Base-by-base conservation (phyloP, 2,329 filamentous ascomycete genomes). In the Cylindrodendrum hubeiense region DNA sequence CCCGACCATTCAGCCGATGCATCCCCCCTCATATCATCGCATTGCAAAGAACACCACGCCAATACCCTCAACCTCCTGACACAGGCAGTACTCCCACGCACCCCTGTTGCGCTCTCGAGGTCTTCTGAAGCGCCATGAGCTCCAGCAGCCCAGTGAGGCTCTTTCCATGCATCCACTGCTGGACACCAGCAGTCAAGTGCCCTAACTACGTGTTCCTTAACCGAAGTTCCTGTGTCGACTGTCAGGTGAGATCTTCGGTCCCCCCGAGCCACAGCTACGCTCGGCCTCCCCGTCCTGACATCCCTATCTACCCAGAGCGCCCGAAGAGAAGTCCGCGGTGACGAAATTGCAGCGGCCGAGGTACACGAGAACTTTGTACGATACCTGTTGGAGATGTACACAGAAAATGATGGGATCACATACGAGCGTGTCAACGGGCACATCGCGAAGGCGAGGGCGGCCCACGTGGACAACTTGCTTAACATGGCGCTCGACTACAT, bases 171-270 rank as follows among this genome's bases (percentile, higher is more conserved):
- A 47, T 72, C 28, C 34, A 66, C 24, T 66, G 68, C 34, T 74
- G 71, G 71, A 65, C 68, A 69, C 70, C 70, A 41, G 67, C 70
- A 51, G 61, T 72, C 63, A 72, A 72, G 68, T 74, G 71, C 39
- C 41, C 66, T 39, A 72, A 71, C 56, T 72, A 71, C 57, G 71
- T 74, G 59, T 74, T 74, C 30, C 66, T 74, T 17, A 67, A 70
- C 50, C 61, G 68, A 53, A 71, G 71, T 28, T 65, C 66, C 47
- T 72, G 71, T 57, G 50, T 74, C 26, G 71, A 74, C 46, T 72
- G 71, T 44, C 68, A 74, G 61, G 71, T 70, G 65, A 62, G 57
- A 30, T 58, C 34, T 3, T 26, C 37, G 39, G n/a, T 33, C 46
- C 22, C 30, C 49, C n/a, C 34, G 30, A 59, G 43, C 13, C 51